These are phyloP conservation scores for Aspergillus fructus DNA, from an alignment of 2,329 filamentous ascomycete species.

Conservation along the genomic window DNA sequence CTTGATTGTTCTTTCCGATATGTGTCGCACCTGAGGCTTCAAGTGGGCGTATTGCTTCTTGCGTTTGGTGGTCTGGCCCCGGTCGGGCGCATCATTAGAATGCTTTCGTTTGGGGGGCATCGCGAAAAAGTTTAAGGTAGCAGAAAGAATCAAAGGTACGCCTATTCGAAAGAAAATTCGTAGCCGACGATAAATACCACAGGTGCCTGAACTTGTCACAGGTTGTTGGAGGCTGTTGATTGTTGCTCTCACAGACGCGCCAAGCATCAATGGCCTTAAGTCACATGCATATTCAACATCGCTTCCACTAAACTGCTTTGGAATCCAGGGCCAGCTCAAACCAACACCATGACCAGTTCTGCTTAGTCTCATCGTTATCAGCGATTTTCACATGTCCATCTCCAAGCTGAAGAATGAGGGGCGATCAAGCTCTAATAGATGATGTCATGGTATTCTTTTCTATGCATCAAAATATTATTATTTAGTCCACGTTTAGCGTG, in stretches of 20 bases:
- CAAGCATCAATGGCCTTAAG: constrained; percentile 7
- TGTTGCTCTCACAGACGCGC: constrained; percentile 3
- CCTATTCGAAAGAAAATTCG: neutral
- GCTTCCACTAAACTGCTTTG: constrained; percentile 11
- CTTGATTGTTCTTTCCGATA: constrained; percentile 45
- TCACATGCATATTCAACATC: constrained; percentile 11
- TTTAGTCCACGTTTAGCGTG: constrained; percentile 1
- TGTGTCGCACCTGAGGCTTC: constrained; percentile 41
- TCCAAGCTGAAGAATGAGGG: neutral
- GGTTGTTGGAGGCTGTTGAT: neutral
- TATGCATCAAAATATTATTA: constrained; percentile 2
- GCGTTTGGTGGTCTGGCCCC: constrained; percentile 14
- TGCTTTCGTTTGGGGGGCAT: constrained; percentile 31
- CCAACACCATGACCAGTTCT: constrained; percentile 1
- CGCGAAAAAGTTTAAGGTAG: neutral
- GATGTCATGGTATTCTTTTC: constrained; percentile 9
- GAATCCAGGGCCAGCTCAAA: neutral
- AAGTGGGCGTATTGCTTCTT: constrained; percentile 39
- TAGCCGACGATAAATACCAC: neutral
- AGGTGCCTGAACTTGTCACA: neutral
- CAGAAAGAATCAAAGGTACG: neutral
- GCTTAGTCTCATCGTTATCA: neutral
- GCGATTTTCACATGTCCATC: constrained; percentile 7
- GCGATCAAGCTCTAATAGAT: neutral
- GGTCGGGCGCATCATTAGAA: constrained; percentile 18